Evolutionary conservation across 2,329 filamentous ascomycete species (phyloP).

Genomic region (Metarhizium robertsii): DNA sequence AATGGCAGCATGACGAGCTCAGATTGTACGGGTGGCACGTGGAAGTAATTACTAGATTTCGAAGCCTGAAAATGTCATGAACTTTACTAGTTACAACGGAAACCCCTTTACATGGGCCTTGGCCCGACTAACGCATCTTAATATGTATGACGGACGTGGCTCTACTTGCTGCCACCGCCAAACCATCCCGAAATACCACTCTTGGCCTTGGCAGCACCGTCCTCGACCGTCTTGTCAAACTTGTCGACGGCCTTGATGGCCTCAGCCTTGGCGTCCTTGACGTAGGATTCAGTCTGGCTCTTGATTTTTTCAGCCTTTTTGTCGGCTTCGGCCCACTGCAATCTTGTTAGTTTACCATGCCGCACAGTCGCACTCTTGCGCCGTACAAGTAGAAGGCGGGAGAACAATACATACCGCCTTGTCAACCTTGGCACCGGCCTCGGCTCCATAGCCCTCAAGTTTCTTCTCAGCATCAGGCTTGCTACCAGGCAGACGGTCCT

Average conservation of each 20-base stretch:
- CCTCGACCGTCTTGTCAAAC: constrained; percentile 74
- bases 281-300: constrained; percentile 47
- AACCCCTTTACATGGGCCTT: not conserved
- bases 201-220: constrained; percentile 74
- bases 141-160: not conserved
- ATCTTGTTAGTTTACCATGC: not conserved
- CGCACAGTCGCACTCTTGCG: not conserved
- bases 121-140: not conserved
- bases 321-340: constrained; percentile 46
- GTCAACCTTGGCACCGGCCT: constrained; percentile 58
- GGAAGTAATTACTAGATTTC: not conserved
- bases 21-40: not conserved
- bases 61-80: not conserved
- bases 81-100: not conserved
- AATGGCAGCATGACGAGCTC: not conserved
- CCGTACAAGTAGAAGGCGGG: not conserved
- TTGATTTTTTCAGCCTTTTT: constrained; percentile 52
- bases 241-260: constrained; percentile 67
- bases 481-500: constrained; percentile 53
- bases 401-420: constrained; percentile 47
- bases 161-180: constrained; percentile 47
- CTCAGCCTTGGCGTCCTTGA: constrained; percentile 54
- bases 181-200: constrained; percentile 80
- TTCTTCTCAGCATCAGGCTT: constrained; percentile 56
- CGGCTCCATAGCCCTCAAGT: constrained; percentile 35